Percentiles rank a stretch among this genome's conserved stretches.
These are phyloP conservation scores for Logfia minima DNA, from an alignment of 129 eudicot genomes.

Conservation along the genomic window DNA sequence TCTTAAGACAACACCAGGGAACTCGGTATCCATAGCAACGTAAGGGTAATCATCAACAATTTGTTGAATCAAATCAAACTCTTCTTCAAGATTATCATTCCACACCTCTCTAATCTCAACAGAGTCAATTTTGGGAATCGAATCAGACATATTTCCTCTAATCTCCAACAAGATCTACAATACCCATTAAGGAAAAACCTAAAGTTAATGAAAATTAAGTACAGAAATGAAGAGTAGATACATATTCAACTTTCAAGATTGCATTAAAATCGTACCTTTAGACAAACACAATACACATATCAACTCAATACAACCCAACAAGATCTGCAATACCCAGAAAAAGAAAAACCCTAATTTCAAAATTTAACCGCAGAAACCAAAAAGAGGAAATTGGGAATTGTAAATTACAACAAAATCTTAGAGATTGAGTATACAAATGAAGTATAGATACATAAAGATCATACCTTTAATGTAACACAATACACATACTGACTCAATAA, in stretches of 20 bases:
- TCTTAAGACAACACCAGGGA: constrained; percentile 43
- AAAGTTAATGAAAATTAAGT: background rate
- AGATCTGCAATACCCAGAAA: constrained; percentile 19
- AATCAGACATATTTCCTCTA: constrained; percentile 25
- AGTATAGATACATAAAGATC: background rate
- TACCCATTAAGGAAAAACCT: background rate
- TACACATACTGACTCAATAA: background rate
- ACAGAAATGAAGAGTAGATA: background rate
- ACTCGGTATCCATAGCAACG: constrained; percentile 59
- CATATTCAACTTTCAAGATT: background rate
- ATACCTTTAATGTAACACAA: background rate
- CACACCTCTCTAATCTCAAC: constrained; percentile 56
- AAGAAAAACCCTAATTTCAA: constrained; percentile 8
- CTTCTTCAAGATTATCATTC: constrained; percentile 53
- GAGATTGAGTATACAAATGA: background rate
- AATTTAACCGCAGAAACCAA: constrained; percentile 8
- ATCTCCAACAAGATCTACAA: constrained; percentile 21
- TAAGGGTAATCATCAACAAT: constrained; percentile 51
- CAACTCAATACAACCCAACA: constrained; percentile 4
- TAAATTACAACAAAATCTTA: background rate
- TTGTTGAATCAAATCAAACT: constrained; percentile 43
- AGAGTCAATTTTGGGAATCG: constrained; percentile 24
- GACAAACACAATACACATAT: background rate
- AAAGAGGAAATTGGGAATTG: background rate
- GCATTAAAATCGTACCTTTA: background rate